Base-by-base conservation (phyloP, 441 rosid genomes). In the Populus hybrid region DNA sequence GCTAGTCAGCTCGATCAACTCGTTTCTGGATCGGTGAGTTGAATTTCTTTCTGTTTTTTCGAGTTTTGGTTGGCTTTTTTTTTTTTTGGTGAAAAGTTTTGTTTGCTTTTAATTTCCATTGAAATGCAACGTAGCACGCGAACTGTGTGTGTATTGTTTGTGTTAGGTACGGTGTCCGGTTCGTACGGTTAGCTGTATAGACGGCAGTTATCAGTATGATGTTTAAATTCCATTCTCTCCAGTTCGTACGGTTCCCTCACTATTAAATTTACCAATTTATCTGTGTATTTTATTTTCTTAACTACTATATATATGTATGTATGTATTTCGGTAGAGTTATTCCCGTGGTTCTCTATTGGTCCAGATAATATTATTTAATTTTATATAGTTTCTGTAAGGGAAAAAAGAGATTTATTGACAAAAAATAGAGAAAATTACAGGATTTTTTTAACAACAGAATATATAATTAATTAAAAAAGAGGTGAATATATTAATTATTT, bases 1-100 rank as follows among this genome's bases (percentile, higher is more conserved):
- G 26, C 83, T 5, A 74, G 81, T 75, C 73, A 32, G 16, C 73
- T 35, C 69, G 76, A 75, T 76, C 84, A 82, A 75, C 80, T 84
- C 26, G 69, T 61, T 23, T 77, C 83, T 75, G 81, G 75, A 70
- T 77, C 80, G 79, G 86, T 84, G 65, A 75, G 82, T 73, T 30
- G 36, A 57, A 40, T 7, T 4, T 34, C 35, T 34, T 34, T 34
- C 7, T 34, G 35, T 50, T 65, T 10, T 19, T 18, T 2, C 2
- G 18, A 34, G 7, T 12, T 2, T 14, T 11, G 28, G 9, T 46
- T 8, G 23, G 3, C 42, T 53, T 9, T 63, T 5, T 8, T 30
- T 30, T 30, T 30, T 30, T 30, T 30, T 30, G 32, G 32, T 30
- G 4, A 30, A 30, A 30, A 30, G 32, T 30, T 30, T 30, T 30